A percentile compares a stretch with the other conserved stretches of the same genome.
Conservation (phyloP, 306 rosid species). For the Corylus avellana region DNA sequence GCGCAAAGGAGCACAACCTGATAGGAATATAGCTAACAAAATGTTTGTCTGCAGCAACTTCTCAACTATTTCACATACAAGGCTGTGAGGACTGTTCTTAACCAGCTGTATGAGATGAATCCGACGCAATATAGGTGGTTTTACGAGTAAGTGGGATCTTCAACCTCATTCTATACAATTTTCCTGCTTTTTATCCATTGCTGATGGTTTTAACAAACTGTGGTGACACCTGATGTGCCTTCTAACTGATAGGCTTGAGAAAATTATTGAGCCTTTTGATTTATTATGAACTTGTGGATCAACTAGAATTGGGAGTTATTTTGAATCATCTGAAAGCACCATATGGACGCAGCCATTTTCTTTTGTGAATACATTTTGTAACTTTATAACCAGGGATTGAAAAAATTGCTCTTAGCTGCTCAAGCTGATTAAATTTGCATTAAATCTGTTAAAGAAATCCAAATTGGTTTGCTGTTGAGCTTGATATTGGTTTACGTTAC, state of each 20-base stretch:
- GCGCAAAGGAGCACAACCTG: not conserved
- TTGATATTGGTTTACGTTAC: not conserved
- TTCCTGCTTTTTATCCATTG: not conserved
- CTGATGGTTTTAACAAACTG: not conserved
- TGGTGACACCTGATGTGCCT: not conserved
- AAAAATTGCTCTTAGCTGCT: not conserved
- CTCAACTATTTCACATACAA: slow-evolving; percentile 91
- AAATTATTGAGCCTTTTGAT: not conserved
- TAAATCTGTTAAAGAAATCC: not conserved
- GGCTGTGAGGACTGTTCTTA: slow-evolving; percentile 96
- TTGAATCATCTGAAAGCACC: not conserved
- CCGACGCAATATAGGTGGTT: slow-evolving; percentile 90
- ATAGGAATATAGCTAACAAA: slow-evolving; percentile 34
- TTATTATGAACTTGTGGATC: not conserved
- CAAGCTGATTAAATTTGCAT: not conserved
- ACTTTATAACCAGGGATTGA: not conserved
- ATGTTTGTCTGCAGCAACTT: slow-evolving; percentile 68
- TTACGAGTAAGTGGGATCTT: slow-evolving; percentile 69
- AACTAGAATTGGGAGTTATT: not conserved
- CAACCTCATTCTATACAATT: not conserved
- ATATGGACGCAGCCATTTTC: not conserved
- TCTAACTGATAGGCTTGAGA: not conserved
- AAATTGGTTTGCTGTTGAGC: not conserved
- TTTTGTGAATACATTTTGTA: not conserved
- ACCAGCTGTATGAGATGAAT: slow-evolving; percentile 91